Percentiles rank a stretch among this genome's conserved stretches.
These are phyloP conservation scores for Amylostereum areolatum DNA, from an alignment of 1,284 basidiomycete genomes.

Conservation along the genomic window DNA sequence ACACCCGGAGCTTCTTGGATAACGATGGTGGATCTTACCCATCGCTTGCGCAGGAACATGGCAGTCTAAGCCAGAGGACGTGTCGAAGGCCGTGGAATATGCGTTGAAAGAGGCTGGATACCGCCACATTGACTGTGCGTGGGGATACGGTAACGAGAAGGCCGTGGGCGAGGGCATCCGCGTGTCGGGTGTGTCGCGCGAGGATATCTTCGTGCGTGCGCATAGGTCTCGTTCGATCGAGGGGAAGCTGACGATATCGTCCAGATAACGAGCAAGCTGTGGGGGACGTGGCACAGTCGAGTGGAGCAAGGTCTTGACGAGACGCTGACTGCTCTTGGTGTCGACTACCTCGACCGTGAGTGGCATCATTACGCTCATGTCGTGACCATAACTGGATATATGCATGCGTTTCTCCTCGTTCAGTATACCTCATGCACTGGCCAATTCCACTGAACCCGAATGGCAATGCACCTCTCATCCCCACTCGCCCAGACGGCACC, in stretches of 20 bases:
- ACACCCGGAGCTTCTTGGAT: too few species aligned
- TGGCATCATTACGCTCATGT: too few species aligned
- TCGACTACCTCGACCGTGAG: conserved; percentile 77
- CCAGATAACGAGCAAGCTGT: conserved; percentile 64
- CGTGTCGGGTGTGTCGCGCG: conserved; percentile 70
- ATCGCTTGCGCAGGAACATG: conserved; percentile 57
- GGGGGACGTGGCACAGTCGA: conserved; percentile 69
- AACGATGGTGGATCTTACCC: not conserved
- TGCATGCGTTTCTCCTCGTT: too few species aligned
- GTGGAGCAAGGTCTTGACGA: conserved; percentile 73
- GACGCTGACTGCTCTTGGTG: conserved; percentile 66
- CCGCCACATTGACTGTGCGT: conserved; percentile 77
- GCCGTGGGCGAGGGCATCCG: conserved; percentile 83
- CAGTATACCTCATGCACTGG: conserved; percentile 83
- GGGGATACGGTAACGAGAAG: conserved; percentile 60
- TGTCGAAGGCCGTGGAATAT: conserved; percentile 60
- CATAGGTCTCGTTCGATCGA: conserved; percentile 11
- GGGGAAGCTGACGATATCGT: conserved; percentile 11
- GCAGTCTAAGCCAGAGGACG: conserved; percentile 81
- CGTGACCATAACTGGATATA: too few species aligned
- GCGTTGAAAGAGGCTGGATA: conserved; percentile 74
- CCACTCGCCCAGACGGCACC: conserved; percentile 59
- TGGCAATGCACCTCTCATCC: conserved; percentile 64
- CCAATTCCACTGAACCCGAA: conserved; percentile 71
- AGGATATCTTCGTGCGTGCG: conserved; percentile 71